phyloP scores from a whole-genome alignment of 257 asterid genomes.

The Haberlea rhodopensis region DNA sequence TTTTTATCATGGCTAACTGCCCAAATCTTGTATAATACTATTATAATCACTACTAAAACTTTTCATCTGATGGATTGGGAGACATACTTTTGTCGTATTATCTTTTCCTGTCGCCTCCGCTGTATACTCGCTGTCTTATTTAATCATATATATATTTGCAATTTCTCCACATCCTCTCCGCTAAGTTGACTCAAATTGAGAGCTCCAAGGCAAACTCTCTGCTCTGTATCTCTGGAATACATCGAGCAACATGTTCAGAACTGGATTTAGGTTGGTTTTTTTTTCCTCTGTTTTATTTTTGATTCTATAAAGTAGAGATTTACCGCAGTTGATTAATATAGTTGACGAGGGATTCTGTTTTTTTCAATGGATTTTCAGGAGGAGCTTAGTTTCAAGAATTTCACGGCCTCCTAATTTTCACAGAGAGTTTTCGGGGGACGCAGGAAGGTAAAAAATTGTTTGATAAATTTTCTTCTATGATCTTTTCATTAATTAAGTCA shows the following conservation, averaged over 20 bases:
- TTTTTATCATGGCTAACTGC: too few relatives aligned
- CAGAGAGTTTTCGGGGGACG: conserved; percentile 33
- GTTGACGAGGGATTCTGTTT: too few relatives aligned
- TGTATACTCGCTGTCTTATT: background rate
- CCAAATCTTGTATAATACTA: background rate
- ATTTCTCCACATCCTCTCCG: background rate
- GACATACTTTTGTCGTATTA: background rate
- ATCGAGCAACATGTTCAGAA: conserved; percentile 31
- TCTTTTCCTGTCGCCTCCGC: background rate
- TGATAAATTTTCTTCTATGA: background rate
- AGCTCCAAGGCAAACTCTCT: background rate
- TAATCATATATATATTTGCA: background rate
- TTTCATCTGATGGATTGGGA: background rate
- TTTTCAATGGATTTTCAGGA: conserved; percentile 24
- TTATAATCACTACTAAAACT: background rate
- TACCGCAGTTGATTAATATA: too few relatives aligned
- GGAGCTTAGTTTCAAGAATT: conserved; percentile 22
- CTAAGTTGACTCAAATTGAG: background rate
- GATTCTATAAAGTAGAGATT: background rate
- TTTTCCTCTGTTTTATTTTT: conserved; percentile 14
- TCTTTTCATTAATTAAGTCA: background rate
- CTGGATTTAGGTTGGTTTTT: conserved; percentile 37
- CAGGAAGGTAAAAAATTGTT: conserved; percentile 28
- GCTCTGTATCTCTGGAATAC: background rate
- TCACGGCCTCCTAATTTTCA: conserved; percentile 21